Base-by-base conservation (phyloP, 345 rosid genomes). In the Rhizophora mangle region DNA sequence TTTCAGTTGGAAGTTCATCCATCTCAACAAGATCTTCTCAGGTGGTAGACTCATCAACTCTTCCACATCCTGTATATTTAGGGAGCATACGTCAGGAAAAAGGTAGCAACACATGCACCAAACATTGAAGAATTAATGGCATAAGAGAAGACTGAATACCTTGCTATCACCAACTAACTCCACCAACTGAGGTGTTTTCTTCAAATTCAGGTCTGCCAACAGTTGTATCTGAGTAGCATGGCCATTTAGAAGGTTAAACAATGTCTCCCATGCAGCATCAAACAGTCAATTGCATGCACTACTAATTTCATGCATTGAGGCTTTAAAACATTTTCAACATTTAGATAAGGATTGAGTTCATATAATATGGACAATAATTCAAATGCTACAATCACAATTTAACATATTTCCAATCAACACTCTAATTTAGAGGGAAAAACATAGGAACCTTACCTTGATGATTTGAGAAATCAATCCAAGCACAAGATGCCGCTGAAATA, bases 1-100 rank as follows among this genome's bases (percentile, higher is more conserved):
- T 83, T 80, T 90, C 74, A 95, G 78, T 61, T 88, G 96, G 78
- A 95, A 95, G 73, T 95, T 95, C 99, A 95, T 95, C 99, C 99
- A 95, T 67, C 96, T 87, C 76, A 95, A 63, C 63, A 95, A 81
- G 74, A 95, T 95, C 81, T 95, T 95, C 82, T 95, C 99, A 15
- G 99, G 99, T 51, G 99, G 93, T 82, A 92, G 85, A 77, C 93
- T 95, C 97, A 95, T 87, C 81, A 95, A 80, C 86, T 95, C 99
- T 85, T 95, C 99, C 74, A 88, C 91, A 73, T 95, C 99, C 99
- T 95, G 82, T 70, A 76, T 51, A 72, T 72, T 31, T 65, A 46
- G 52, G 43, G 21, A 68, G 32, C 34, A 68, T 8, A 69, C 36
- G 19, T 69, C 49, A 43, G 49, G 49, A 13, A 43, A 60, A 62